Evolutionary conservation across 129 eudicot genomes (phyloP), one percentile per base, ranked within the genome.

Genomic region (Gnaphalium uliginosum): DNA sequence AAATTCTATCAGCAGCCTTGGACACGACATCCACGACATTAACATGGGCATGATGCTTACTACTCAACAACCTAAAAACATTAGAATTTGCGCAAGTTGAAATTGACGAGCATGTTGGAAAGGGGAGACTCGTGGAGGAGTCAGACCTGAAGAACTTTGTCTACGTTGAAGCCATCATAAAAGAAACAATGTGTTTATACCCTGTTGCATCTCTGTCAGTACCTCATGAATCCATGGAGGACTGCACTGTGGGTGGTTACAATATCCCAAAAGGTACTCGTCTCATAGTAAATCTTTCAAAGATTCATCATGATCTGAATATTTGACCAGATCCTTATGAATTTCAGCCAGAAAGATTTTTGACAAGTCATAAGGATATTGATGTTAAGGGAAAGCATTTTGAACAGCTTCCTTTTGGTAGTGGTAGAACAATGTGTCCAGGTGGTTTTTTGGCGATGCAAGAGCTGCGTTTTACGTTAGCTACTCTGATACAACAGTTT

Each of bases 111-210:
- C 69, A 60, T 41, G 59, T 60, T 73, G 78, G 78, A 60, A 60
- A 18, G 43, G 80, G 81, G 32, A 76, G 83, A 50, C 74, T 46
- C 1, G 83, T 80, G 32, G 68, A 71, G 5, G 82, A 76, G 60
- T 58, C 82, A 0, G 85, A 84, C 79, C 29, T 72, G 17, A 76
- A 81, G 26, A 77, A 81, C 30, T 61, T 84, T 6, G 69, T 73
- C 29, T 84, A 84, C 68, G 59, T 81, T 9, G 62, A 81, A n/a
- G 85, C 85, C 8, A 19, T 76, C 25, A 19, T 76, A 35, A 76
- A 71, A 53, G 83, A 85, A 75, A 75, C 79, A 2, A 37, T 75
- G 22, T 66, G 54, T 32, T 65, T 75, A 48, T 30, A 75, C 33
- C 85, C 65, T 21, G 18, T 66, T n/a, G 79, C 37, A 15, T 37